phyloP scores from a whole-genome alignment of 2,329 filamentous ascomycete genomes.

The Ilyonectria destructans region DNA sequence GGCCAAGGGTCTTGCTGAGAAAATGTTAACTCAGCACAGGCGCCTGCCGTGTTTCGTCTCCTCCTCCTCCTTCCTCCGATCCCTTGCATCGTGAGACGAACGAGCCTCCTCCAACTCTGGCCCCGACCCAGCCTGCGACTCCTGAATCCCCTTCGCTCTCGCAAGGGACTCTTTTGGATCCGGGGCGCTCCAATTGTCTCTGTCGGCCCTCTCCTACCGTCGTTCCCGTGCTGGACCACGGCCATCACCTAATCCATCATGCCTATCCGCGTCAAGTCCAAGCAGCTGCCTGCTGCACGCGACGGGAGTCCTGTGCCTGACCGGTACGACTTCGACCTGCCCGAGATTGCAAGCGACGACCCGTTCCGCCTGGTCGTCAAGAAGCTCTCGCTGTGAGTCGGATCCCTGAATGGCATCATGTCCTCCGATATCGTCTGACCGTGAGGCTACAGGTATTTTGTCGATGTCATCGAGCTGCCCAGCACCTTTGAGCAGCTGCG shows the following conservation, averaged over 20 bases:
- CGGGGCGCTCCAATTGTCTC: slow-evolving; percentile 5
- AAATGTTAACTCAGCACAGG: slow-evolving; percentile 17
- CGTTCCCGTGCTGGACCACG: slow-evolving; percentile 2
- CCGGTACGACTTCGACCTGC: slow-evolving; percentile 61
- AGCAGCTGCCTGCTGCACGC: slow-evolving; percentile 52
- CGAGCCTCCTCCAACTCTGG: slow-evolving; percentile 9
- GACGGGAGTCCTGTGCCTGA: slow-evolving; percentile 56
- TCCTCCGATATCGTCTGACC: background rate
- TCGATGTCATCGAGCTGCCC: slow-evolving; percentile 75
- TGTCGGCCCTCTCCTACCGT: background rate
- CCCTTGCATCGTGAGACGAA: slow-evolving; percentile 9
- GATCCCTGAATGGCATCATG: background rate
- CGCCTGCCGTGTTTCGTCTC: background rate
- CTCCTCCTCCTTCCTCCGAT: slow-evolving; percentile 11
- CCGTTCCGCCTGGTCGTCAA: slow-evolving; percentile 76
- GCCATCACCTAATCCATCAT: slow-evolving; percentile 42
- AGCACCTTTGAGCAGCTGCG: slow-evolving; percentile 83
- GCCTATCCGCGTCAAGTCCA: slow-evolving; percentile 58
- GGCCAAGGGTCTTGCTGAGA: slow-evolving; percentile 19
- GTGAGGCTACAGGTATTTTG: slow-evolving; percentile 70
- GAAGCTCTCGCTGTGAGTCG: slow-evolving; percentile 74
- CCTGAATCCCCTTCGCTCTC: background rate
- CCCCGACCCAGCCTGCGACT: slow-evolving; percentile 1
- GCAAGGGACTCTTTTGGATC: background rate
- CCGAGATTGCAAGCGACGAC: slow-evolving; percentile 72